Base-by-base conservation (phyloP, 192 early-diverging fungal genomes). In the Helicostylum pulchrum region DNA sequence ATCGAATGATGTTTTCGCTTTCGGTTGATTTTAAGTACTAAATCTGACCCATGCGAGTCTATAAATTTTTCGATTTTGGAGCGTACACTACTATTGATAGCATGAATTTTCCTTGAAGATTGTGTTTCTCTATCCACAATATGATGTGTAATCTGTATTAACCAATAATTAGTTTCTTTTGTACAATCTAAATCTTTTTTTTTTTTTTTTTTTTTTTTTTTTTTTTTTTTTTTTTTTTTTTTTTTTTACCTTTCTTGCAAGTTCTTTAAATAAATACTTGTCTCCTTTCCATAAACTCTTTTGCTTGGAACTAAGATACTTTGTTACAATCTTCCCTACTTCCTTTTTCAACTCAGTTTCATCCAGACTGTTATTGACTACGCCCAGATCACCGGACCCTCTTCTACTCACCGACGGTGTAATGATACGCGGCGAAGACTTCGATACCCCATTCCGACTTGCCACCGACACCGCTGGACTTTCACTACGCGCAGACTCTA, bases 141-240 rank as follows among this genome's bases (percentile, higher is more conserved):
- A 64, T 80, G 79, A 45, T 83, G 81, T 19, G 81, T 83, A 12
- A 83, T 78, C 79, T 80, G 68, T 14, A 47, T 43, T n/a, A n/a
- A n/a, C n/a, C n/a, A 20, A 3, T 63, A 6, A 19, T 14, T 31
- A 23, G 4, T 44, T 7, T 14, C n/a, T n/a, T n/a, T n/a, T n/a
- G n/a, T n/a, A n/a, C n/a, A n/a, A 15, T 19, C 46, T n/a, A n/a
- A n/a, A n/a, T n/a, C n/a, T 26, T 26, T 26, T 26, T 26, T 26
- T 26, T 26, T 26, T 26, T 26, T 26, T 26, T 26, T 26, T 26
- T 26, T 59, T 53, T 75, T 26, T 26, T 26, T 26, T 26, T 26
- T 26, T 26, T 26, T 26, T 26, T 26, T 26, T 26, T 26, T 26
- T 26, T 26, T 26, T 26, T 26, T 26, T 26, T 26, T 26, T 26